Conservation (phyloP, 768 basidiomycete species). For the Suillus ampliporus region DNA sequence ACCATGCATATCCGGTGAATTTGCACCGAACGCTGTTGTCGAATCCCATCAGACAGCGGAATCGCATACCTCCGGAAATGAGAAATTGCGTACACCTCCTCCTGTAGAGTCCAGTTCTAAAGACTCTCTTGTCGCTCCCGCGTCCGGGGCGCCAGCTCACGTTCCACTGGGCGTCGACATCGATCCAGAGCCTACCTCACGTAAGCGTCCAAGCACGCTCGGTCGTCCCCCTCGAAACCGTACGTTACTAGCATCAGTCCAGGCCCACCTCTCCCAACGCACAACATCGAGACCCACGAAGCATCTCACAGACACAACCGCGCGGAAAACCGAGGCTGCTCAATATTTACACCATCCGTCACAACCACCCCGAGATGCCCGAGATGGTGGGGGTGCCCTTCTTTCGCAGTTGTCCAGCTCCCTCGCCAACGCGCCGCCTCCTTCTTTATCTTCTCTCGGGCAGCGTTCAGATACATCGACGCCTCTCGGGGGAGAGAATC, state of each 20-base stretch:
- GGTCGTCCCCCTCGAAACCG: constrained; percentile 41
- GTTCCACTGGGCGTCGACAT: constrained; percentile 11
- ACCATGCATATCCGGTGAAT: neutral
- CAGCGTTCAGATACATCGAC: no score
- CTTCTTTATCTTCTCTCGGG: constrained; percentile 3
- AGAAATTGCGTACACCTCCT: neutral
- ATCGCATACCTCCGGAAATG: neutral
- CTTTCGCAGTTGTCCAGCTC: constrained; percentile 12
- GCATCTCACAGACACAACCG: neutral
- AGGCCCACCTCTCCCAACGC: constrained; percentile 46
- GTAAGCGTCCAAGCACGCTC: constrained; percentile 21
- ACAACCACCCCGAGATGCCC: neutral
- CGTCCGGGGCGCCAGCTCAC: neutral
- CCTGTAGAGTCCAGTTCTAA: neutral
- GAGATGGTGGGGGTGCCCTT: neutral
- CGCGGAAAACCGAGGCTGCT: neutral
- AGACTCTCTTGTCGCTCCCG: neutral
- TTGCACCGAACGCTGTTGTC: neutral
- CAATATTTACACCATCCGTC: neutral
- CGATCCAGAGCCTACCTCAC: constrained; percentile 21
- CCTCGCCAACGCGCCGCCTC: neutral
- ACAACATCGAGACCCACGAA: constrained; percentile 5
- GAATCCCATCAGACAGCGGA: neutral
- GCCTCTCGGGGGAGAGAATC: neutral
- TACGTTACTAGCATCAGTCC: constrained; percentile 53